Evolutionary conservation across 176 grass and related monocot species (phyloP).

Genomic region (Triticum urartu): DNA sequence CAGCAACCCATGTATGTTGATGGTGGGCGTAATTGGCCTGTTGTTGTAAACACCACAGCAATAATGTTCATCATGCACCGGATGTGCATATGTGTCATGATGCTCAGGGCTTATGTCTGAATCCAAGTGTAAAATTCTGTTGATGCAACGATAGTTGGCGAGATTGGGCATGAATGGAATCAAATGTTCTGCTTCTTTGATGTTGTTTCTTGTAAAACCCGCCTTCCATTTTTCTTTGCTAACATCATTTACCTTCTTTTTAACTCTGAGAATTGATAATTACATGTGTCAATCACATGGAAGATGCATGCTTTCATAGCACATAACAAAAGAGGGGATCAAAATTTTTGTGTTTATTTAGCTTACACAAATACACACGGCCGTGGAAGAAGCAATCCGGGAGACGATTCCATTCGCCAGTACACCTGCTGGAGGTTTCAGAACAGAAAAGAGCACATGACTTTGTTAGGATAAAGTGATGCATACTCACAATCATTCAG

Average conservation of each 20-base stretch:
- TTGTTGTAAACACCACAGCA: slow-evolving; percentile 31
- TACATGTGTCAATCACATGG: neutral
- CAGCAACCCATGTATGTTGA: neutral
- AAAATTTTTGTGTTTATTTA: neutral
- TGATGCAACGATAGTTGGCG: slow-evolving; percentile 10
- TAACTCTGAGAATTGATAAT: neutral
- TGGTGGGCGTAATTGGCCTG: slow-evolving; percentile 4
- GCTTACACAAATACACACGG: neutral
- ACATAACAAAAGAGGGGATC: neutral
- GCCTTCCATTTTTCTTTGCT: neutral
- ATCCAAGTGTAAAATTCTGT: slow-evolving; percentile 43
- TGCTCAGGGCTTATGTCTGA: slow-evolving; percentile 7
- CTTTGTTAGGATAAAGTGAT: neutral
- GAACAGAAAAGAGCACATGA: neutral
- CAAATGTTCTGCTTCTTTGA: neutral
- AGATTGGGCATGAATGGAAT: slow-evolving; percentile 24
- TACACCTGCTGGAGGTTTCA: neutral
- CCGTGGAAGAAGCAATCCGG: neutral
- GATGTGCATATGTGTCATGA: slow-evolving; percentile 6
- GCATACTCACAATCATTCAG: slow-evolving; percentile 25
- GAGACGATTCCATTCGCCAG: neutral
- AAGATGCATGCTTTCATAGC: neutral
- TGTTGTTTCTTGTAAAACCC: neutral
- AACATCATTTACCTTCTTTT: neutral
- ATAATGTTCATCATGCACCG: neutral